Base-by-base conservation (phyloP, 108 stramenopile genomes). In the Skeletonema grethae region DNA sequence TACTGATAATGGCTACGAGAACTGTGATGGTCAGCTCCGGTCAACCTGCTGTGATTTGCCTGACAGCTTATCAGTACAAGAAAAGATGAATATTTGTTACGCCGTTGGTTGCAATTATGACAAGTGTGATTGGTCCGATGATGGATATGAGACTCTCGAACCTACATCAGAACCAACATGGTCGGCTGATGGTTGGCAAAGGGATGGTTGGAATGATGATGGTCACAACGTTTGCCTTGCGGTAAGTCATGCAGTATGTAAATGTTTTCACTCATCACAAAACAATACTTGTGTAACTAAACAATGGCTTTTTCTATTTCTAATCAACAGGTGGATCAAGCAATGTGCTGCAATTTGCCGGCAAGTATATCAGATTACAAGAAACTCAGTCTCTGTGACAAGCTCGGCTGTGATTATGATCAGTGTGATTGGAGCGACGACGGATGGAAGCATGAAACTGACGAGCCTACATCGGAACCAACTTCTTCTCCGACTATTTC, bases 151-250 rank as follows among this genome's bases (percentile, higher is more conserved):
- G 22, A 53, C 50, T 53, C 8, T 2, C 50, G 7, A 53, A 22
- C 50, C 50, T 8, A 53, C 50, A 53, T 53, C 50, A 22, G 20
- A 53, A 24, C 50, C 50, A 24, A 22, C 50, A 9, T 53, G 50
- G 50, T 15, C 50, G 16, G 50, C 50, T 53, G 50, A 53, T 8
- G 50, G 50, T 53, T 53, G 50, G 50, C 50, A 53, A 53, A 53
- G 22, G 22, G 50, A 53, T 53, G 50, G 22, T 16, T 53, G 50
- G 50, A 53, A 53, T 24, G 50, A 53, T 43, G 41, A 43, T 43
- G 41, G 41, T 43, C 41, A 43, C 15, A 5, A 43, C 50, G 8
- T 20, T 20, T 53, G 50, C 9, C 50, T 53, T 53, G 22, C 50
- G 50, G 50, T 53, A 53, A 53, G 50, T 53, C 48, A 22, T 53